A percentile compares a stretch with the other conserved stretches of the same genome.
Evolutionary conservation across 2,329 filamentous ascomycete genomes (phyloP).

Genomic region (Calonectria multiphialidica): DNA sequence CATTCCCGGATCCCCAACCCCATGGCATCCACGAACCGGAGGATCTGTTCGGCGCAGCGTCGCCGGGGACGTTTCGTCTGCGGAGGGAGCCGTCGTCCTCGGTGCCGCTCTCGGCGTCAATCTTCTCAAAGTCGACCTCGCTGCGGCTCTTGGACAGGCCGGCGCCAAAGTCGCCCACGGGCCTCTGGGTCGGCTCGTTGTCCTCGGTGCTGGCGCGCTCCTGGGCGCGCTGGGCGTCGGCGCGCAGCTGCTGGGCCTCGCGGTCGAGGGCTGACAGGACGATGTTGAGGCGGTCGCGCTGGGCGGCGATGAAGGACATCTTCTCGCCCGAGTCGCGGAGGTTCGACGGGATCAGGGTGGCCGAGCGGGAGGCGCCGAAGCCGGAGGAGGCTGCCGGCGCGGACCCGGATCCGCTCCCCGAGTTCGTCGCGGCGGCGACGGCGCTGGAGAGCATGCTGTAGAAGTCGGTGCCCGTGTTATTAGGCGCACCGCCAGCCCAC

Average conservation of each 20-base stretch:
- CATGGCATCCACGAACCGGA: slow-evolving; percentile 64
- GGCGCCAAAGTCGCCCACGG: slow-evolving; percentile 61
- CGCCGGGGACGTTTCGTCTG: slow-evolving; percentile 44
- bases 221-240: slow-evolving; percentile 46
- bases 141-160: slow-evolving; percentile 84
- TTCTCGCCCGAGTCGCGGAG: slow-evolving; percentile 75
- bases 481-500: slow-evolving; percentile 64
- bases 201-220: slow-evolving; percentile 42
- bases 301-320: slow-evolving; percentile 80
- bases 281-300: slow-evolving; percentile 81
- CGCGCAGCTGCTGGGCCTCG: slow-evolving; percentile 75
- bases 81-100: slow-evolving; percentile 62
- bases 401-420: slow-evolving; percentile 50
- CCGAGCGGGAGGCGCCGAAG: slow-evolving; percentile 52
- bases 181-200: slow-evolving; percentile 54
- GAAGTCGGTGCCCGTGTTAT: slow-evolving; percentile 71
- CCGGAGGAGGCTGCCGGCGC: slow-evolving; percentile 44
- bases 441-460: slow-evolving; percentile 83
- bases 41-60: slow-evolving; percentile 34
- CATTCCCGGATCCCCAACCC: slow-evolving; percentile 53
- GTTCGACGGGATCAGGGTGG: slow-evolving; percentile 77
- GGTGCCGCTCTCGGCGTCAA: slow-evolving; percentile 78
- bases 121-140: slow-evolving; percentile 90
- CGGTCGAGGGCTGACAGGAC: slow-evolving; percentile 83
- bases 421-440: slow-evolving; percentile 71